These are phyloP conservation scores for Hygrophorus russula DNA, from an alignment of 768 basidiomycete genomes.

Conservation along the genomic window DNA sequence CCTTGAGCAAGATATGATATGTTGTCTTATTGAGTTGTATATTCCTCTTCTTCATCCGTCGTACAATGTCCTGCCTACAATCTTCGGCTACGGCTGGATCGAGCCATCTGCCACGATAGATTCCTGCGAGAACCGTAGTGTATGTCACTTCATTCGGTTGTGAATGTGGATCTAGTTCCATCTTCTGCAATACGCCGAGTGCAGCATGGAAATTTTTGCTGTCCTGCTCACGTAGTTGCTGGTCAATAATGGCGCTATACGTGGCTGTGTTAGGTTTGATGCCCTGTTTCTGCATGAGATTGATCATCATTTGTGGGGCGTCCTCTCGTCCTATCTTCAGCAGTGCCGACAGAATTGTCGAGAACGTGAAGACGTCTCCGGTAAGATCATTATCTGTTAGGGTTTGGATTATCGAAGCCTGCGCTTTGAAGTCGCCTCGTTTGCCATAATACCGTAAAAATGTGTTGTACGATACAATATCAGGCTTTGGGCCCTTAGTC, in stretches of 20 bases:
- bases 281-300: constrained; percentile 67
- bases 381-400: constrained; percentile 42
- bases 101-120: constrained; percentile 51
- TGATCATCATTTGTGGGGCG: constrained; percentile 51
- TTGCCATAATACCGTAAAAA: constrained; percentile 60
- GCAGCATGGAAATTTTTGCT: constrained; percentile 47
- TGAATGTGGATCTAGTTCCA: constrained; percentile 49
- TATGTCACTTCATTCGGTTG: constrained; percentile 75
- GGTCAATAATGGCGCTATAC: constrained; percentile 71
- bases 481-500: constrained; percentile 45
- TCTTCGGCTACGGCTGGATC: constrained; percentile 31
- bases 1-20: constrained; percentile 70
- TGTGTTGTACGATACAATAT: constrained; percentile 73
- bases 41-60: constrained; percentile 44
- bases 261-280: constrained; percentile 65
- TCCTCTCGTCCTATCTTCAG: constrained; percentile 58
- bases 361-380: constrained; percentile 81
- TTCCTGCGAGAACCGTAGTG: constrained; percentile 63
- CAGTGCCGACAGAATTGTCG: constrained; percentile 72
- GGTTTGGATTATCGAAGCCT: constrained; percentile 45
- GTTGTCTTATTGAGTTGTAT: constrained; percentile 49
- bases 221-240: constrained; percentile 49
- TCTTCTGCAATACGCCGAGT: constrained; percentile 57
- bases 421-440: constrained; percentile 46
- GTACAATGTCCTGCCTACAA: constrained; percentile 37